phyloP scores from a whole-genome alignment of 2,329 filamentous ascomycete genomes.

The Elsinoe australis region DNA sequence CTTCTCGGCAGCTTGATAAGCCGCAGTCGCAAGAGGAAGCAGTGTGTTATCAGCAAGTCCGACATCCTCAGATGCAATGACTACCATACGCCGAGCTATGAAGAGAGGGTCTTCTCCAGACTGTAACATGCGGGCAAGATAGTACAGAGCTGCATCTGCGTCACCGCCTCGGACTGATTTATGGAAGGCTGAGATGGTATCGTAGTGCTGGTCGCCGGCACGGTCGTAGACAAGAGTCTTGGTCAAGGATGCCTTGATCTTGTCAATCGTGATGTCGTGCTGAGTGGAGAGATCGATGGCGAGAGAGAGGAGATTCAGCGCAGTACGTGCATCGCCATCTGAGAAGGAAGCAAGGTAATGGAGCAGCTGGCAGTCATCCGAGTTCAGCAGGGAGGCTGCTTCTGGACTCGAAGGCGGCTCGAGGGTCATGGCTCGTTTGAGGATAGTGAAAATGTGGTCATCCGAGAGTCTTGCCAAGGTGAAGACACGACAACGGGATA shows the following conservation, averaged over 20 bases:
- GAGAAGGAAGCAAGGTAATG: slow-evolving; percentile 76
- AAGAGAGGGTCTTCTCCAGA: slow-evolving; percentile 91
- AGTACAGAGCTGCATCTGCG: slow-evolving; percentile 83
- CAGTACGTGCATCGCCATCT: slow-evolving; percentile 87
- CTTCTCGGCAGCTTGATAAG: slow-evolving; percentile 82
- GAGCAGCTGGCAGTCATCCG: slow-evolving; percentile 59
- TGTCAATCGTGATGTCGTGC: slow-evolving; percentile 59
- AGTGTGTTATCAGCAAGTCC: slow-evolving; percentile 81
- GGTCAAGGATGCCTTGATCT: slow-evolving; percentile 75
- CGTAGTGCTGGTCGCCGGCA: slow-evolving; percentile 92
- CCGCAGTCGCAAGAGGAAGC: slow-evolving; percentile 73
- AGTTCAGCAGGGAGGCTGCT: slow-evolving; percentile 47
- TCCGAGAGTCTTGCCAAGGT: slow-evolving; percentile 68
- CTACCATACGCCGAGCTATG: slow-evolving; percentile 84
- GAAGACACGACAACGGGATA: slow-evolving; percentile 86
- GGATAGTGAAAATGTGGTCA: slow-evolving; percentile 63
- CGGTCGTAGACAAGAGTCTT: slow-evolving; percentile 93
- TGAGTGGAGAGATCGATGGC: slow-evolving; percentile 67
- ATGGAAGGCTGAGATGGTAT: slow-evolving; percentile 94
- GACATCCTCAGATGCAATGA: slow-evolving; percentile 90
- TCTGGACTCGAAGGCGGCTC: slow-evolving; percentile 18
- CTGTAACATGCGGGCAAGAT: slow-evolving; percentile 90
- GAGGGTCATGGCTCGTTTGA: slow-evolving; percentile 61
- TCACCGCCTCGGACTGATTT: slow-evolving; percentile 87
- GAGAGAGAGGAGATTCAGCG: slow-evolving; percentile 84